A percentile compares a stretch with the other conserved stretches of the same genome.
Conservation (phyloP, 202 grass and related monocot species). For the Schoenoplectus triqueter region DNA sequence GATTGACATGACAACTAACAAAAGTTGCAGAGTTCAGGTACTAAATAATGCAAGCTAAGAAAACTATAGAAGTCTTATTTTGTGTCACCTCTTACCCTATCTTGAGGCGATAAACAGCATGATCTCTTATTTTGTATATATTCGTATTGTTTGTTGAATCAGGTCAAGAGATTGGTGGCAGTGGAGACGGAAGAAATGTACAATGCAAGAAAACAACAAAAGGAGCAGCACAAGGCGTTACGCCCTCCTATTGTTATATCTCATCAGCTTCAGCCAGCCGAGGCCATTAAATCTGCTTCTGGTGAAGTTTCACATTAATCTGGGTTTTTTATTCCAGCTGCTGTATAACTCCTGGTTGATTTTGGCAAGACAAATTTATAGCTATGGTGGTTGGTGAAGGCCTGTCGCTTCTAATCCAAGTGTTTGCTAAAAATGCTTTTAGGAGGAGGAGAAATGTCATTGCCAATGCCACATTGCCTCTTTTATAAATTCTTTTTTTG, state of each 20-base stretch:
- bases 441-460: neutral
- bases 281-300: neutral
- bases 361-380: neutral
- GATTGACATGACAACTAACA: neutral
- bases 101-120: neutral
- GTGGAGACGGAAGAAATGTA: conserved; percentile 95
- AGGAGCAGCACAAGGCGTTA: conserved; percentile 65
- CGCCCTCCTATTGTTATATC: conserved; percentile 72
- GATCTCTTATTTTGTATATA: neutral
- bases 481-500: neutral
- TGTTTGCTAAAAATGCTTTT: too few relatives aligned
- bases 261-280: conserved; percentile 41
- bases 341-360: neutral
- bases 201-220: conserved; percentile 65
- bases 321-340: neutral
- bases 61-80: neutral
- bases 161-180: conserved; percentile 84
- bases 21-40: neutral
- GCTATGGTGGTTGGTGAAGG: neutral
- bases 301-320: conserved; percentile 2
- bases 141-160: conserved; percentile 3
- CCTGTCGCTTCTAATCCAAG: neutral
- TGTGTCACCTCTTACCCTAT: neutral
- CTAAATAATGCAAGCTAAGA: neutral
- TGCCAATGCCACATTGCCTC: neutral